Evolutionary conservation across 2,329 filamentous ascomycete genomes (phyloP), one percentile per base, ranked within the genome.

Genomic region (Iodosphaeria phyllophila): DNA sequence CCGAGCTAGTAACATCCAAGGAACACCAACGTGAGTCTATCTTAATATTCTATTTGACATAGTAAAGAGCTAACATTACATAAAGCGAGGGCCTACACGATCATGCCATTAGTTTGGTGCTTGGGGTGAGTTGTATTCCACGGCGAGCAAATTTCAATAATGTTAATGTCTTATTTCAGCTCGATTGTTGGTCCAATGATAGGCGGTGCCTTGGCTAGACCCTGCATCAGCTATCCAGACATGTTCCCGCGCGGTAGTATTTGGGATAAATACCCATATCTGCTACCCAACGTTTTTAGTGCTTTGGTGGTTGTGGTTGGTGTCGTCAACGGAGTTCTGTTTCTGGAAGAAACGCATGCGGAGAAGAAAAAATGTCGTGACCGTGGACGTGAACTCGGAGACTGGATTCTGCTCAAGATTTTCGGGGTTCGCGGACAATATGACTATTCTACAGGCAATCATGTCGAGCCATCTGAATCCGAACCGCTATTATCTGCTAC

Each of bases 101-200:
- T 95, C 37, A 93, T 98, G 83, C 89, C 89, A 5, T 82, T 92
- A 46, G 80, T 95, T 14, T 98, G 89, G 89, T 93, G 84, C 45
- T 64, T 98, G 42, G 89, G 89, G 60, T 80, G 58, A 52, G 60
- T 52, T 23, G n/a, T 13, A 7, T 13, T 8, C 18, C n/a, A n/a
- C n/a, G n/a, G n/a, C n/a, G n/a, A n/a, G n/a, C n/a, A n/a, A n/a
- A n/a, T n/a, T n/a, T n/a, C n/a, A n/a, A n/a, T n/a, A n/a, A n/a
- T n/a, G n/a, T n/a, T n/a, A n/a, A 43, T 48, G 33, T 46, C 39
- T 30, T 11, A 36, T 44, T 39, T 38, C 40, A 80, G 75, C 39
- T 92, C 86, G 15, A 92, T 95, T 39, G 62, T 93, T 37, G 89
- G 89, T 17, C 84, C 86, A 23, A 77, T 79, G 45, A 76, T 95